Percentiles rank a stretch among this genome's conserved stretches.
Evolutionary conservation across 495 filamentous ascomycete genomes (phyloP).

Genomic region (Hypomontagnella monticulosa): DNA sequence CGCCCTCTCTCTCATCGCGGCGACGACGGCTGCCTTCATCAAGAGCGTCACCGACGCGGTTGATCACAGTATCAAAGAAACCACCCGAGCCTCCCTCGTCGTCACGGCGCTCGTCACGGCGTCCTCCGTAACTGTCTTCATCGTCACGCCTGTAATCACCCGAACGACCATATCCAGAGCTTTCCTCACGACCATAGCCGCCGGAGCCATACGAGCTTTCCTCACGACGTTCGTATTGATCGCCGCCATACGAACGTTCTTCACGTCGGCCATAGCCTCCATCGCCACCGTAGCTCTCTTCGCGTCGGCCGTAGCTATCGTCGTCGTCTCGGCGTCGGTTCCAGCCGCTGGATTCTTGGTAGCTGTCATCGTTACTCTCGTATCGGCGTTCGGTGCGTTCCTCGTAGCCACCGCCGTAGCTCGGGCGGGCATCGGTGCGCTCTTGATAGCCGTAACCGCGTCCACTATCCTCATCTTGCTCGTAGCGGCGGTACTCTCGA

Average conservation of each 20-base stretch:
- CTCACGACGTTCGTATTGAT: constrained; percentile 30
- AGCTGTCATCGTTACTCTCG: constrained; percentile 42
- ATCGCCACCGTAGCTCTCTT: constrained; percentile 33
- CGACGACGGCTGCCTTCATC: constrained; percentile 39
- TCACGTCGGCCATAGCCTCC: constrained; percentile 30
- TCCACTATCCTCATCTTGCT: constrained; percentile 51
- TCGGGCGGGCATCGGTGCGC: constrained; percentile 40
- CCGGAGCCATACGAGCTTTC: constrained; percentile 28
- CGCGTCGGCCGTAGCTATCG: constrained; percentile 35
- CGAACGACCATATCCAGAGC: constrained; percentile 14
- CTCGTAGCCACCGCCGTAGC: constrained; percentile 45
- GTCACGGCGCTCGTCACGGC: constrained; percentile 29
- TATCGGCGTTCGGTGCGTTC: constrained; percentile 50
- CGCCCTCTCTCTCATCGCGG: constrained; percentile 28
- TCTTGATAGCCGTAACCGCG: constrained; percentile 50
- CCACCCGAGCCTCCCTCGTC: constrained; percentile 32
- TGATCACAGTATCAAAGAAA: constrained; percentile 40
- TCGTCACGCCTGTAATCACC: constrained; percentile 20
- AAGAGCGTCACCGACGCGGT: constrained; percentile 41
- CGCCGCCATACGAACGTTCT: constrained; percentile 20
- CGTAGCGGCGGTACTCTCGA: constrained; percentile 57
- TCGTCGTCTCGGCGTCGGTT: constrained; percentile 29
- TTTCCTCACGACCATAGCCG: constrained; percentile 39
- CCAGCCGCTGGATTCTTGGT: constrained; percentile 37
- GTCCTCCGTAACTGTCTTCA: constrained; percentile 16